These are phyloP conservation scores for Peronosclerospora sorghi DNA, from an alignment of 352 stramenopile genomes.

Conservation along the genomic window DNA sequence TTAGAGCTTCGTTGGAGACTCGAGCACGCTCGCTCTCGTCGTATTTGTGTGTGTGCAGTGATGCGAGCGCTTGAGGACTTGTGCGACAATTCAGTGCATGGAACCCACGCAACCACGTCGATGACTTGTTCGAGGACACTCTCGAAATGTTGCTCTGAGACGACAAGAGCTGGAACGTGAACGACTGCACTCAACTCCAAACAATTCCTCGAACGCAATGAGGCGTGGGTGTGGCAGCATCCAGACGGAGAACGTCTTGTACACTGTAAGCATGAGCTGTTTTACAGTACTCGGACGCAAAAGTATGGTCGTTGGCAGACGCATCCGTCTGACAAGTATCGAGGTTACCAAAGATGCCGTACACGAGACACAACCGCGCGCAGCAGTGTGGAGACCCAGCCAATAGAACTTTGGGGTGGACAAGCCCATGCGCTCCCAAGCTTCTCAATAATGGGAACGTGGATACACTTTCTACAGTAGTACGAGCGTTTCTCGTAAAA, in stretches of 20 bases:
- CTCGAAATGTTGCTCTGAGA: slow-evolving; percentile 90
- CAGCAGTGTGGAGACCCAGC: no score
- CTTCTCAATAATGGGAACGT: no score
- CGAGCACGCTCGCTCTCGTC: slow-evolving; percentile 84
- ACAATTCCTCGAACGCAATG: slow-evolving; percentile 93
- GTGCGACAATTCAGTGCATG: slow-evolving; percentile 63
- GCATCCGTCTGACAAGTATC: no score
- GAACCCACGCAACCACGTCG: slow-evolving; percentile 79
- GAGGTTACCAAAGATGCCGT: no score
- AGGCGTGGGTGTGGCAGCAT: slow-evolving; percentile 95
- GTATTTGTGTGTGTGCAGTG: slow-evolving; percentile 66
- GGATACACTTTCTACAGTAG: no score
- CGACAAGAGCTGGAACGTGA: slow-evolving; percentile 93
- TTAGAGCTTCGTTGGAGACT: slow-evolving; percentile 91
- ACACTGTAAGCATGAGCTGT: slow-evolving; percentile 81
- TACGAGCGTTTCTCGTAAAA: no score
- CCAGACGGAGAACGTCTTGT: slow-evolving; percentile 88
- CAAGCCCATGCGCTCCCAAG: no score
- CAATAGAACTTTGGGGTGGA: no score
- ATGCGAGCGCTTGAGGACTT: slow-evolving; percentile 56
- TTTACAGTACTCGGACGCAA: no score
- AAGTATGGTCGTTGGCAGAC: no score
- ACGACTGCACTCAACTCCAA: slow-evolving; percentile 94
- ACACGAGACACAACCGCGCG: no score
- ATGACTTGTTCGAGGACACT: slow-evolving; percentile 94